Evolutionary conservation across 352 stramenopile genomes (phyloP).

Genomic region (Pythium coloratum): DNA sequence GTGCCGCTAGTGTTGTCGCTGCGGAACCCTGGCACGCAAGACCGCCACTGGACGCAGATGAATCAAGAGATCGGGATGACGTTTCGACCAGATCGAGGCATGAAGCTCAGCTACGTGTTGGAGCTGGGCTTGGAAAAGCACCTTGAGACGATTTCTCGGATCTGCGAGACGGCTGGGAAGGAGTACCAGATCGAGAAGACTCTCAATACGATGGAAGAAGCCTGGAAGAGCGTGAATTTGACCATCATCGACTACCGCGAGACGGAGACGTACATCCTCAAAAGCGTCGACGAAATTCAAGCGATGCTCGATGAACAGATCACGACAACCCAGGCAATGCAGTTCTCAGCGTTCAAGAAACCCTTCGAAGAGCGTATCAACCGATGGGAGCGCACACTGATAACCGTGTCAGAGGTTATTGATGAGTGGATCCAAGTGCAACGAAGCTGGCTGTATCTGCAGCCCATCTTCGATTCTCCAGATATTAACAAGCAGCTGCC

Average conservation of each 20-base stretch:
- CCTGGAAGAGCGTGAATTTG: conserved; percentile 88
- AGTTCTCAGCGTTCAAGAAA: conserved; percentile 95
- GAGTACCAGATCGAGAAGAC: conserved; percentile 95
- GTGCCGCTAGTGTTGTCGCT: conserved; percentile 90
- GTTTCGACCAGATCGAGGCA: conserved; percentile 81
- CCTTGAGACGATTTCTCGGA: conserved; percentile 88
- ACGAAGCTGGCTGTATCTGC: conserved; percentile 94
- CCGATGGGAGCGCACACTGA: conserved; percentile 88
- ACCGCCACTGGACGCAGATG: conserved; percentile 92
- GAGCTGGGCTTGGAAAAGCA: conserved; percentile 87
- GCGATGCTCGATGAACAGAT: conserved; percentile 94
- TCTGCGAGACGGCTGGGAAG: conserved; percentile 92
- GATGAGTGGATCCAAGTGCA: conserved; percentile 95
- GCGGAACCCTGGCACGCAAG: conserved; percentile 92
- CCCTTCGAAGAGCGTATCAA: conserved; percentile 94
- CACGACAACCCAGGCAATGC: conserved; percentile 95
- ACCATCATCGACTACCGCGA: conserved; percentile 89
- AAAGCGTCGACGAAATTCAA: conserved; percentile 93
- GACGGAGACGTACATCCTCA: conserved; percentile 94
- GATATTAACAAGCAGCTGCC: conserved; percentile 97
- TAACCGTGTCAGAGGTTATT: conserved; percentile 90
- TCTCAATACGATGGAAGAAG: conserved; percentile 91
- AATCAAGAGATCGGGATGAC: conserved; percentile 87
- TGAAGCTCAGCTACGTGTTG: conserved; percentile 80
- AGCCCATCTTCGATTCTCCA: conserved; percentile 94